Base-by-base conservation (phyloP, 2,329 filamentous ascomycete genomes). In the Botryotinia convoluta region DNA sequence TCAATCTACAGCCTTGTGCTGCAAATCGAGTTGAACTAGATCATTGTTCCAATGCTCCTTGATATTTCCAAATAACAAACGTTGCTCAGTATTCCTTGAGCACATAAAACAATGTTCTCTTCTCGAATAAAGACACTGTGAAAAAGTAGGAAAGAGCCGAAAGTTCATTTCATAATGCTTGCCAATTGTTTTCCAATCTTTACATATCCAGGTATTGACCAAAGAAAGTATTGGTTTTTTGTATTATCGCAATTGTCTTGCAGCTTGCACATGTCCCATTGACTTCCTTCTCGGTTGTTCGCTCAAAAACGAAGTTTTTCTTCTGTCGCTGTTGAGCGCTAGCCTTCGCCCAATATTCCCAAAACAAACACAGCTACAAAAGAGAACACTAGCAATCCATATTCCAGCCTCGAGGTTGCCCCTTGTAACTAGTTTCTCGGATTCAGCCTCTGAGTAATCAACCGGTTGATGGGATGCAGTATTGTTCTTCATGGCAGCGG, bases 291-390 rank as follows among this genome's bases (percentile, higher is more conserved):
- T 72, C 32, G 29, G 32, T 22, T 59, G 71, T 42, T 69, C 42
- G 7, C 29, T 48, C 18, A 61, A 20, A 39, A 42, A n/a, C 4
- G 51, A 16, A 26, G 26, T 51, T 16, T n/a, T 69, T 62, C 45
- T 69, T 20, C 4, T 42, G 39, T 65, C 61, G 26, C 77, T 70
- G 69, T 71, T 78, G 39, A 81, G 68, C 20, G 91, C 90, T 76
- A 98, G 83, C 75, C 93, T 87, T 75, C 96, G 87, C 20, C 96
- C 96, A 80, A 99, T 94, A 80, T 97, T 98, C 18, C 96, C 96
- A 85, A 99, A 98, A 83, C 95, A 98, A 16, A 98, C 89, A 78
- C 93, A 94, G 79, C 93, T 97, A 83, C 96, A 98, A 81, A 98
- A 99, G 69, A 99, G 84, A 39, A 98, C 94, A 80, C 94, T 97